Base-by-base conservation (phyloP, 345 rosid species). In the Melaleuca alternifolia region DNA sequence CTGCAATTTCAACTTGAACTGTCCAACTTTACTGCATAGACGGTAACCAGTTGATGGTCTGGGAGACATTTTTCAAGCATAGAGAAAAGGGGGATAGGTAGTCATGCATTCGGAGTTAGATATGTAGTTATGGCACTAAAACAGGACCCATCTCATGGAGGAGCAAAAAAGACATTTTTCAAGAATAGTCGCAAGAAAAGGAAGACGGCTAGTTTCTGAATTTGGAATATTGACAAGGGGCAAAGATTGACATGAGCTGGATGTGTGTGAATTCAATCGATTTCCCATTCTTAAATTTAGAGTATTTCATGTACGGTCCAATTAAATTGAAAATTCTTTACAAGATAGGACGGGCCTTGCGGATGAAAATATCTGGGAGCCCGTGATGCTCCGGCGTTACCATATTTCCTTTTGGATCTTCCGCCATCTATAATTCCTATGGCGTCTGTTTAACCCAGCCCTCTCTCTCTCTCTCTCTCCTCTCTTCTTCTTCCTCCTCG, bases 401-500 rank as follows among this genome's bases (percentile, higher is more conserved):
- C 48, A 18, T 71, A 20, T 18, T 65, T 33, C 51, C n/a, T 57
- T 0, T 26, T 48, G 86, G 77, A 56, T 77, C 46, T 11, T 57
- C 53, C 77, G 6, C 44, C 86, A 21, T 53, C 59, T 28, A 71
- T 5, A 71, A 71, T 71, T 71, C 81, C 81, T 71, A 83, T 83
- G 56, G 54, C 50, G 44, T 16, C 84, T 33, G 54, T 50, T 82
- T 51, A 51, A 82, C 84, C 54, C 33, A 51, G 1, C 84, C 28
- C 6, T 20, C 20, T 30, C 44, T 24, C 82, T 2, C 41, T 21
- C 28, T 15, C 77, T 37, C 85, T 53, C 65, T 82, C 71, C 3
- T 57, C 48, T 26, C 90, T 90, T 89, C 92, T 54, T 86, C 92
- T 85, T 88, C 76, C 85, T 86, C 83, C 41, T 23, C 88, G 44